Evolutionary conservation across 1,284 basidiomycete species (phyloP), one percentile per base, ranked within the genome.

Genomic region (Singerocomus inundabilis): DNA sequence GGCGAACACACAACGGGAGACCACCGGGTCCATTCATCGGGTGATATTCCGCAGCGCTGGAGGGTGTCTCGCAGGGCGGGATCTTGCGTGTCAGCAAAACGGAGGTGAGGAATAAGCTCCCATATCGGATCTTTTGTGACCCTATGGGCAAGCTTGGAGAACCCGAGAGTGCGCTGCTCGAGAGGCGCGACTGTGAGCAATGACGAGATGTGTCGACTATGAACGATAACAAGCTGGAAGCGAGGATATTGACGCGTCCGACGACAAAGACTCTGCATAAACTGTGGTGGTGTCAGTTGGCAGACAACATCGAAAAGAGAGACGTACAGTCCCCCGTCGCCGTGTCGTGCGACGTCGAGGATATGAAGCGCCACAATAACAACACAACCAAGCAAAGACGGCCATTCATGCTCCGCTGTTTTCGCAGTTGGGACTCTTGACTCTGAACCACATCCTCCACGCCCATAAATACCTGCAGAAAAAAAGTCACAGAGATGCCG

Each of bases 401-500:
- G 48, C 21, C 62, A 58, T 70, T 68, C 57, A 49, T 21, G 55
- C 65, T 66, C 66, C 63, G 64, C 64, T 43, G 39, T 49, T 64
- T 68, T 66, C 48, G 53, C 45, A 16, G n/a, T 21, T 24, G 25
- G 25, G 18, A 13, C 33, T 52, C 51, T 51, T 57, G 45, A 51
- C 54, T 51, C 43, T 30, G 29, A 4, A 52, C 53, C 52, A 57
- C 59, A 53, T 48, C 51, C 52, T 51, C 50, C 46, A 18, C 31
- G 25, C 30, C 26, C 9, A n/a, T 31, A 6, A 9, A 15, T 28
- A 2, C 4, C 12, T 18, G 25, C 18, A 45, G 18, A 28, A 12
- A 29, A 25, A 44, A 4, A 5, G 26, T 18, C 18, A 11, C 10
- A 18, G 43, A 42, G 52, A 82, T 83, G 83, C 84, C 84, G 62